Percentiles rank a stretch among this genome's conserved stretches.
Evolutionary conservation across 2,329 filamentous ascomycete species (phyloP).

Genomic region (Hawksworthiomyces lignivorus): DNA sequence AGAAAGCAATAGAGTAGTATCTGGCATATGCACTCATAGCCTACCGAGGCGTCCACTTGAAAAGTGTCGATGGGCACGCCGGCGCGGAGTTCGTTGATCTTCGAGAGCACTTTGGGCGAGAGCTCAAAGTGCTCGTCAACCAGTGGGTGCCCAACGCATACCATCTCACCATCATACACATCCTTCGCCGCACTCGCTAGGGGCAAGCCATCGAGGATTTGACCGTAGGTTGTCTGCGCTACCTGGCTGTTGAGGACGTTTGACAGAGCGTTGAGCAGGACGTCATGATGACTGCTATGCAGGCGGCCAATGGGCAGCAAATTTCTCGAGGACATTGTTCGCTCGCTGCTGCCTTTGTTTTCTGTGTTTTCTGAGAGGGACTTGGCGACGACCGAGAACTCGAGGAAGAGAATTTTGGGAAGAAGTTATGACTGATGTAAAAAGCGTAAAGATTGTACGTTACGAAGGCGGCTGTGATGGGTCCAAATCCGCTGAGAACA

Average conservation of each 20-base stretch:
- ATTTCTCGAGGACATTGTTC: background rate
- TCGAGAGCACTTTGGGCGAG: slow-evolving; percentile 5
- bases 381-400: too few relatives aligned
- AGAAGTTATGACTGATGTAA: too few relatives aligned
- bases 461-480: too few relatives aligned
- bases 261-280: slow-evolving; percentile 6
- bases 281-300: background rate
- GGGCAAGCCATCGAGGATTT: slow-evolving; percentile 17
- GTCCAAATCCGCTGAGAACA: too few relatives aligned
- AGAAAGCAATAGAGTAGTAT: background rate
- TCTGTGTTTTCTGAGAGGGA: too few relatives aligned
- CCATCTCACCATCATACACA: background rate
- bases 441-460: too few relatives aligned
- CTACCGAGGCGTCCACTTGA: background rate
- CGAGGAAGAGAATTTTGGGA: too few relatives aligned
- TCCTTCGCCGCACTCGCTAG: slow-evolving; percentile 9
- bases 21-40: background rate
- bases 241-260: slow-evolving; percentile 13
- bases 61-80: slow-evolving; percentile 1
- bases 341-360: background rate
- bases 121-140: slow-evolving; percentile 15
- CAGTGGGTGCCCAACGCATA: slow-evolving; percentile 12
- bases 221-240: slow-evolving; percentile 14
- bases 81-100: background rate
- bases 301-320: background rate